Evolutionary conservation across 768 basidiomycete genomes (phyloP), one percentile per base, ranked within the genome.

Genomic region (Phaeolepiota aurea): DNA sequence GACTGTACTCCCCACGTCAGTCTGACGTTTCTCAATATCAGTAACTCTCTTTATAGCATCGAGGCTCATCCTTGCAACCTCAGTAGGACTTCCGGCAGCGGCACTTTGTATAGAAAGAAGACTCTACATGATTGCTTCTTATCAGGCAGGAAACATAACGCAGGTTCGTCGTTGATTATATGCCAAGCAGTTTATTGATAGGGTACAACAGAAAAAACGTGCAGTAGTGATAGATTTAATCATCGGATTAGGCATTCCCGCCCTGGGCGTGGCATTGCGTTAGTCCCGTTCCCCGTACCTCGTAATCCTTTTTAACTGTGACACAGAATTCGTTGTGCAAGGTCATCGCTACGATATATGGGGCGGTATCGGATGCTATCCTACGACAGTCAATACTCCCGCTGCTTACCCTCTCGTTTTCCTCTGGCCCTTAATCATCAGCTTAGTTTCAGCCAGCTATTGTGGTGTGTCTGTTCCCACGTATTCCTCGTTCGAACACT

Each of bases 341-440:
- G 75, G 74, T 5, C 77, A 80, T 55, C 72, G 77, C 3, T 81
- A 68, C 55, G 61, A 80, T 48, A 75, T 82, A 37, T 68, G 62
- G 41, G 76, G 79, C 50, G 68, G 78, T 40, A 45, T 78, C 13
- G 79, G 78, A 4, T 81, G 79, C 55, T 68, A 54, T 37, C 74
- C 76, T 2, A 59, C 57, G 25, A 68, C 65, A 3, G 77, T 69
- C 56, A 65, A 70, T 48, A 72, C 74, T 0, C 60, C 64, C 19
- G 56, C 65, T 3, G 65, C 72, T 1, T 59, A 66, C 38, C 54
- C 68, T 12, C 50, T 82, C 16, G 65, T 71, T 19, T 67, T 53
- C 48, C 42, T 64, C 40, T 68, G 62, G 46, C 67, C 65, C 3
- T 39, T 74, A 20, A 28, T 65, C 18, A 64, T 74, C 31, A 68